Evolutionary conservation across 2,329 filamentous ascomycete genomes (phyloP).

Genomic region (Paecilomyces niveus): DNA sequence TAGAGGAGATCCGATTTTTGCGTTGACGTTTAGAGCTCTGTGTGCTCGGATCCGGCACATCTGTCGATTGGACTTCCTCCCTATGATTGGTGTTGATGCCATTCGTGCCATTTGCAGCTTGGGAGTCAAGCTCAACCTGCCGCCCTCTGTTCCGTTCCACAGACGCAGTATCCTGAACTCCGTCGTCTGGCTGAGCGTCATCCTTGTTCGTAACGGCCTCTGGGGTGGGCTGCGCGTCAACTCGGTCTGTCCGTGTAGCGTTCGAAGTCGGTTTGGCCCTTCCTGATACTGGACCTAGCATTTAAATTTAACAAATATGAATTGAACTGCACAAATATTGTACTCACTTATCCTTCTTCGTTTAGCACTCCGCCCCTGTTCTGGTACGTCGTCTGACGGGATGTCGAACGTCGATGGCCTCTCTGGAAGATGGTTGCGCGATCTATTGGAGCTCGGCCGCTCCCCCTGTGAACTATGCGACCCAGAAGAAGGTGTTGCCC

Average conservation of each 20-base stretch:
- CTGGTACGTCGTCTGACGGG: slow-evolving; percentile 21
- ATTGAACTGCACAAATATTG: background rate
- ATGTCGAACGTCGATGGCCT: slow-evolving; percentile 31
- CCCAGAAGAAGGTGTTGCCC: slow-evolving; percentile 7
- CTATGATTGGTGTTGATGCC: background rate
- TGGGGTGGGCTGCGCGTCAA: background rate
- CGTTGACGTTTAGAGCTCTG: background rate
- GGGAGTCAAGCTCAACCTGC: background rate
- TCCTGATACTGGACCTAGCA: background rate
- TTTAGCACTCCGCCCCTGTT: slow-evolving; percentile 22
- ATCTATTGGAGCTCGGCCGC: slow-evolving; percentile 22
- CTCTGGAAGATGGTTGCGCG: slow-evolving; percentile 22
- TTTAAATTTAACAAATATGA: background rate
- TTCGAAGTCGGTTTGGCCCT: background rate
- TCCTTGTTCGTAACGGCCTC: background rate
- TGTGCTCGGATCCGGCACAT: background rate
- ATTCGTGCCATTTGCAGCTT: background rate
- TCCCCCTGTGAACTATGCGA: slow-evolving; percentile 7
- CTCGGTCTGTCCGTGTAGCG: background rate
- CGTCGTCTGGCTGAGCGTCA: background rate
- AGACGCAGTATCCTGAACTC: background rate
- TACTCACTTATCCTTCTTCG: slow-evolving; percentile 27
- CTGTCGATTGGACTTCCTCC: background rate
- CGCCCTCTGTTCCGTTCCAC: background rate
- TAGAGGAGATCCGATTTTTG: background rate